Evolutionary conservation across 202 grass and related monocot species (phyloP).

Genomic region (Bolboschoenoplectus hybrid): DNA sequence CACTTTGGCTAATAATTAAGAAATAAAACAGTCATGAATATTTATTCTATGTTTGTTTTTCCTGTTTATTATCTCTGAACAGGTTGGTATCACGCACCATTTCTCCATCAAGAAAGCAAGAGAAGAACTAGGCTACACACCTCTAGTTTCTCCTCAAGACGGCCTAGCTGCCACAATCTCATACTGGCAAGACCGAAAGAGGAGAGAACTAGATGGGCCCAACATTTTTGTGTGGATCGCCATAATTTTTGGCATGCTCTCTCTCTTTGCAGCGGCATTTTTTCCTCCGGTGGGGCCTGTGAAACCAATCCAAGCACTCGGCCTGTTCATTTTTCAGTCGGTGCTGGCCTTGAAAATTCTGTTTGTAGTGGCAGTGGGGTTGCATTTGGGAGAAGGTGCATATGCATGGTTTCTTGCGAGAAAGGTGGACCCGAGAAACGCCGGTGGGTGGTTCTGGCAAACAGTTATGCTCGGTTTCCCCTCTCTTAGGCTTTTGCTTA

Average conservation of each 20-base stretch:
- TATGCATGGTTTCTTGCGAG: conserved; percentile 81
- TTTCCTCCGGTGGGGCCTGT: conserved; percentile 68
- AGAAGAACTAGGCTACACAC: conserved; percentile 72
- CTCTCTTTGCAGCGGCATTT: conserved; percentile 56
- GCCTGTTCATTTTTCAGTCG: conserved; percentile 57
- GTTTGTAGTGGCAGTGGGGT: conserved; percentile 31
- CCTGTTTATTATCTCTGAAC: conserved; percentile 25
- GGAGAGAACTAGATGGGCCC: conserved; percentile 74
- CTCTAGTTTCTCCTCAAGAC: conserved; percentile 64
- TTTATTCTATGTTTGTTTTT: background rate
- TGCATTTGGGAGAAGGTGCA: conserved; percentile 54
- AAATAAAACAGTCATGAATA: background rate
- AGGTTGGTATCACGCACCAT: conserved; percentile 92
- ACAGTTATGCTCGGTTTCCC: conserved; percentile 58
- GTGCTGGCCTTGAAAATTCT: conserved; percentile 51
- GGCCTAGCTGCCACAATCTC: conserved; percentile 70
- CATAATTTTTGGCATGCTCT: conserved; percentile 51
- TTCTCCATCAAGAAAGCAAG: conserved; percentile 91
- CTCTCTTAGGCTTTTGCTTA: conserved; percentile 64
- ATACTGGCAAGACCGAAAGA: conserved; percentile 74
- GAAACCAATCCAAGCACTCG: conserved; percentile 50
- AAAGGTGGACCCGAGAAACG: conserved; percentile 71
- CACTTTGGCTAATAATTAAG: background rate
- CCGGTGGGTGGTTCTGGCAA: conserved; percentile 85
- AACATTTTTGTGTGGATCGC: conserved; percentile 67